Evolutionary conservation across 208 protist species (phyloP).

Genomic region (Leishmania lainsoni): DNA sequence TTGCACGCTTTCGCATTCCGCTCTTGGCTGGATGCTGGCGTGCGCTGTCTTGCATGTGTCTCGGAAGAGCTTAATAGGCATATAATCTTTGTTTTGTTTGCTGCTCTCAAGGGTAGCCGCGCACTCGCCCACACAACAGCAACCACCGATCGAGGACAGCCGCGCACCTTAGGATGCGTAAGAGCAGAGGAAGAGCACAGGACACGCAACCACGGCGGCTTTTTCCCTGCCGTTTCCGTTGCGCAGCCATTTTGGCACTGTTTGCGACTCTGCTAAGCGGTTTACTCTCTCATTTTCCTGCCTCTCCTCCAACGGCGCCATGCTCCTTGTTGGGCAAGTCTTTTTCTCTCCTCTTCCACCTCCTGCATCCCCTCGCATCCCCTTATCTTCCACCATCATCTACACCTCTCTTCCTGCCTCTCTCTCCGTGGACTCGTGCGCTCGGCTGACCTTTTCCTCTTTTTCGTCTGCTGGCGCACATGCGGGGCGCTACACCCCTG

Average conservation of each 20-base stretch:
- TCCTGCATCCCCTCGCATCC: background rate
- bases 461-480: background rate
- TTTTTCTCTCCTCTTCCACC: background rate
- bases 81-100: background rate
- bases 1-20: background rate
- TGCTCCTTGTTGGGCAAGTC: background rate
- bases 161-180: background rate
- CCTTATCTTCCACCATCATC: background rate
- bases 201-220: background rate
- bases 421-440: background rate
- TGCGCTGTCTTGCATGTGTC: background rate
- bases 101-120: background rate
- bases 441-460: background rate
- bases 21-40: background rate
- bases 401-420: background rate
- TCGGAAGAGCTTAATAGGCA: background rate
- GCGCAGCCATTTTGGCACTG: background rate
- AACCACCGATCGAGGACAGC: background rate
- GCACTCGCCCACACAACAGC: background rate
- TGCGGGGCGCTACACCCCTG: background rate
- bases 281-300: no score
- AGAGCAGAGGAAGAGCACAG: background rate
- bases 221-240: no score
- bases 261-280: background rate
- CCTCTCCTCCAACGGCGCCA: background rate